phyloP scores from a whole-genome alignment of 129 eudicot species.

The Escallonia rubra region DNA sequence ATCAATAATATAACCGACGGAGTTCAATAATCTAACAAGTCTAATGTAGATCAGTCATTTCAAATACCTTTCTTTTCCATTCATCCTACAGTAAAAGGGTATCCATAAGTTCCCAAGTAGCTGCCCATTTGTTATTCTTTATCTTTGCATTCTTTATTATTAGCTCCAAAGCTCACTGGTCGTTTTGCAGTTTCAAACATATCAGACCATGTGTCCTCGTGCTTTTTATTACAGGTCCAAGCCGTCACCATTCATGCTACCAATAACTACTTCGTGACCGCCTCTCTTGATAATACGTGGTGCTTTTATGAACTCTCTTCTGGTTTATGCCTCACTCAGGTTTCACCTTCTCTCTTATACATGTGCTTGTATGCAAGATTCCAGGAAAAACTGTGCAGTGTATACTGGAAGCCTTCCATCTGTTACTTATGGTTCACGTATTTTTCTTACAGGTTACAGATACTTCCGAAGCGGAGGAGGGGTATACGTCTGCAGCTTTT shows the following conservation, averaged over 20 bases:
- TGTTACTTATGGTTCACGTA: not conserved
- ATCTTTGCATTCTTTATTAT: no score
- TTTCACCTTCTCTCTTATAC: conserved; percentile 6
- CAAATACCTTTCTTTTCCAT: no score
- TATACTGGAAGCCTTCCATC: not conserved
- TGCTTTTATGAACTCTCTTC: conserved; percentile 87
- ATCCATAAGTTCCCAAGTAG: no score
- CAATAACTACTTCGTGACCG: conserved; percentile 85
- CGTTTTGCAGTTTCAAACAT: not conserved
- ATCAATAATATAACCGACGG: no score
- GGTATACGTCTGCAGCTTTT: conserved; percentile 95
- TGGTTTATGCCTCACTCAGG: conserved; percentile 95
- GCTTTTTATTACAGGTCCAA: conserved; percentile 54
- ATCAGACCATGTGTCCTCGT: no score
- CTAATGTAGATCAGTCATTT: no score
- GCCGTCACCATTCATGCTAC: conserved; percentile 96
- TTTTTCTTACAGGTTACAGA: conserved; percentile 64
- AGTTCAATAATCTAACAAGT: no score
- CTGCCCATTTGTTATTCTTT: no score
- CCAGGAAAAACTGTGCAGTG: no score
- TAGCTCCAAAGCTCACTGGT: not conserved
- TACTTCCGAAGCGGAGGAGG: conserved; percentile 60
- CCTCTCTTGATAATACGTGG: conserved; percentile 92
- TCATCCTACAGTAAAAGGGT: no score
- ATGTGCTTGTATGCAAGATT: no score